Base-by-base conservation (phyloP, 495 filamentous ascomycete genomes). In the Xylona heveae region DNA sequence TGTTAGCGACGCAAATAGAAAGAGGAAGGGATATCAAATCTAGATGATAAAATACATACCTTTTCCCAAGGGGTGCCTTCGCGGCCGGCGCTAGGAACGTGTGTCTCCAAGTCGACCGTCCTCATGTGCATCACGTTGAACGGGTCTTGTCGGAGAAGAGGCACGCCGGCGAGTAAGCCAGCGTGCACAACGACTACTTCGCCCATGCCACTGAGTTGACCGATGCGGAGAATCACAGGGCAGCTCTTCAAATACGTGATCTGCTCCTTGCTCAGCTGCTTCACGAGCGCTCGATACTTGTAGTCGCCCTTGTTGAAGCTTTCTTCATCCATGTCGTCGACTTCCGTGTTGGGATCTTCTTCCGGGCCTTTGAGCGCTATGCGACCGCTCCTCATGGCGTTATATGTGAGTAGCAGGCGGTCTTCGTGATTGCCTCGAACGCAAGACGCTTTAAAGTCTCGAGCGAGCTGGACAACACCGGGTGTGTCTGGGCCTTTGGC, bases 381-480 rank as follows among this genome's bases (percentile, higher is more conserved):
- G 10, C 41, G 44, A 30, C 51, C 46, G 32, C 41, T 38, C 22
- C 48, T 35, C 36, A 59, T 46, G 26, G 65, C 51, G 18, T 54
- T 54, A 9, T 62, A 52, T 8, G 62, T 46, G 4, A 67, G 54
- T 13, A 91, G 56, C 8, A 92, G 60, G 6, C 70, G 62, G 43
- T 97, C 81, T 45, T 97, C 88, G 50, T 94, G 83, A 53, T 97
- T 95, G 9, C 88, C 88, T 17, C 88, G 70, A 1, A 94, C 81
- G 35, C 67, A 78, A 19, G 71, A 74, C 2, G 85, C 85, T 10
- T 60, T 61, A 17, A 78, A 49, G 9, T 59, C 46, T 36, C 74
- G 71, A 7, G 72, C 78, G 10, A 82, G 51, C 34, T 79, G 67
- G 19, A 97, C 59, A 0, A 92, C 81, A 19, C 78, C 79, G 1